Evolutionary conservation across 257 asterid species (phyloP).

Genomic region (Vinca minor): DNA sequence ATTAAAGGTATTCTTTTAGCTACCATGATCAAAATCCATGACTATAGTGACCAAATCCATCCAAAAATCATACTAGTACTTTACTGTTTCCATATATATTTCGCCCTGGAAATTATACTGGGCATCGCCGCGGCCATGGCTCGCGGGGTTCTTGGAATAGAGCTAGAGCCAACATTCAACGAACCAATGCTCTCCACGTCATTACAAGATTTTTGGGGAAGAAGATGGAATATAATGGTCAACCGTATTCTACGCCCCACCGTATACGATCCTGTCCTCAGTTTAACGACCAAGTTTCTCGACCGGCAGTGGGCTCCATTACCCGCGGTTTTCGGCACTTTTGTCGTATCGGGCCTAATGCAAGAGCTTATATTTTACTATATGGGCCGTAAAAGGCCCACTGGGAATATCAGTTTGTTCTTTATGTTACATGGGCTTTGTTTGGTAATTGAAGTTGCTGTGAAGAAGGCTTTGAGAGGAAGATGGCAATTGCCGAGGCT

Average conservation of each 20-base stretch:
- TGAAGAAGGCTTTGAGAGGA: conserved; percentile 38
- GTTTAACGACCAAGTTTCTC: conserved; percentile 23
- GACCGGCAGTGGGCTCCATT: conserved; percentile 52
- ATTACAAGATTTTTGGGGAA: conserved; percentile 81
- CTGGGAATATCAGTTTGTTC: conserved; percentile 52
- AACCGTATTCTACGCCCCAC: conserved; percentile 64
- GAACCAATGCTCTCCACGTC: conserved; percentile 70
- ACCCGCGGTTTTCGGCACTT: conserved; percentile 48
- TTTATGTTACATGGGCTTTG: conserved; percentile 57
- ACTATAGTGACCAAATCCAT: conserved; percentile 27
- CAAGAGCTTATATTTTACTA: conserved; percentile 74
- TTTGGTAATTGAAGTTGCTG: conserved; percentile 33
- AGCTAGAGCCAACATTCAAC: conserved; percentile 79
- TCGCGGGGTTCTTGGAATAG: conserved; percentile 38
- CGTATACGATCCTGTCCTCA: conserved; percentile 49
- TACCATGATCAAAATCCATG: conserved; percentile 31
- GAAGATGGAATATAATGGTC: conserved; percentile 83
- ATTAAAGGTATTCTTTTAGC: conserved; percentile 40
- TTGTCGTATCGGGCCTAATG: conserved; percentile 47
- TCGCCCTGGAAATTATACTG: conserved; percentile 42
- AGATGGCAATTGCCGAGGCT: conserved; percentile 39
- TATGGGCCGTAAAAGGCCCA: conserved; percentile 55
- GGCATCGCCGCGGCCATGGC: conserved; percentile 50
- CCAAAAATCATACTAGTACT: conserved; percentile 24
- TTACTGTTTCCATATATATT: conserved; percentile 43